Conservation (phyloP, 176 grass and related monocot species). For the Carex pumila region DNA sequence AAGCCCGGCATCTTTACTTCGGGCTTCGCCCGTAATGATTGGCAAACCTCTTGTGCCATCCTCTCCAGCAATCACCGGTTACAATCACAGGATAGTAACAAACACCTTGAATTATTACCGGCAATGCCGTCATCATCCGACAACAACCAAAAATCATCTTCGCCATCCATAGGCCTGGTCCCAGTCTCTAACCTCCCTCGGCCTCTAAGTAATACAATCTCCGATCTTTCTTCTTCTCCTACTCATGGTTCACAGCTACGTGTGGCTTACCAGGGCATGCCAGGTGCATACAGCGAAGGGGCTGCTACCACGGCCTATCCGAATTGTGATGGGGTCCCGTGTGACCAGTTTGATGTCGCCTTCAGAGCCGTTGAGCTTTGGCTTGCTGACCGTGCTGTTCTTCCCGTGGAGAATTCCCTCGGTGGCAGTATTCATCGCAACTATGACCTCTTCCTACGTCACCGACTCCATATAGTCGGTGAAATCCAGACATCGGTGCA, state of each 20-base stretch:
- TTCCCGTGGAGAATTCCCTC: conserved; percentile 33
- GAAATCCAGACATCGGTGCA: conserved; percentile 27
- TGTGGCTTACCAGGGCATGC: conserved; percentile 29
- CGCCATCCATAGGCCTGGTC: neutral
- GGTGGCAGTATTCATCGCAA: conserved; percentile 45
- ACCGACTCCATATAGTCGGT: conserved; percentile 35
- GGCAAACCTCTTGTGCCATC: neutral
- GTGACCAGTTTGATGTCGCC: conserved; percentile 38
- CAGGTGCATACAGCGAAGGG: conserved; percentile 36
- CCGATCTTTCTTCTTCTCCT: conserved; percentile 26
- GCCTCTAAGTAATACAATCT: conserved; percentile 16
- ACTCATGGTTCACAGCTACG: conserved; percentile 16
- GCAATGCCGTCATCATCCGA: neutral
- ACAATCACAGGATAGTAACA: neutral
- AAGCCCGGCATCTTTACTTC: neutral
- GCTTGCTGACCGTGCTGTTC: conserved; percentile 33
- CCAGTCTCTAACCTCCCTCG: conserved; percentile 19
- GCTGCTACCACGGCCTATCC: conserved; percentile 29
- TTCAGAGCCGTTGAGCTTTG: conserved; percentile 36
- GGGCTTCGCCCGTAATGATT: neutral
- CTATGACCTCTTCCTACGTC: conserved; percentile 45
- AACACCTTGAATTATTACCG: neutral
- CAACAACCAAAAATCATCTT: neutral
- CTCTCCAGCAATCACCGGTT: neutral
- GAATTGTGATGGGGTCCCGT: conserved; percentile 29